A percentile compares a stretch with the other conserved stretches of the same genome.
Conservation (phyloP, 441 rosid genomes). For the Omphalea diandra region DNA sequence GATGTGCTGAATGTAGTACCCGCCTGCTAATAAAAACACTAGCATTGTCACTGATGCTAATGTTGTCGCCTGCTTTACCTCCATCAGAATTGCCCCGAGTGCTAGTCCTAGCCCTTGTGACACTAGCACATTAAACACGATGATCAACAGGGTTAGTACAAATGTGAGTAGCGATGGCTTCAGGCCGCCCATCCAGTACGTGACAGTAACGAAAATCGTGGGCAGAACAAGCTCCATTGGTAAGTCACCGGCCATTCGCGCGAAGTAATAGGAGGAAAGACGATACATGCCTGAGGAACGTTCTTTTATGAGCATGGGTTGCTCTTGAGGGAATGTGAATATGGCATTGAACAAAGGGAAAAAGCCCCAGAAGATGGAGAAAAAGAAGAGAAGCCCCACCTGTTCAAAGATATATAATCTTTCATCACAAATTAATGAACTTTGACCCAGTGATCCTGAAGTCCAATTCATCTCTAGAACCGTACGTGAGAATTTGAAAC, state of each 20-base stretch:
- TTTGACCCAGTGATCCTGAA: too few species aligned
- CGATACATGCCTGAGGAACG: slow-evolving; percentile 87
- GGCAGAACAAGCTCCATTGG: slow-evolving; percentile 97
- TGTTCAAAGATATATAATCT: slow-evolving; percentile 25
- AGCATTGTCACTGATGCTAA: slow-evolving; percentile 81
- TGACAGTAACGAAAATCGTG: slow-evolving; percentile 60
- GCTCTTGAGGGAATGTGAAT: slow-evolving; percentile 86
- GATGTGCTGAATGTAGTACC: slow-evolving; percentile 86
- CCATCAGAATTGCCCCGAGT: slow-evolving; percentile 80
- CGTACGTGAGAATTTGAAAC: background rate
- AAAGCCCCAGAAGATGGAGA: slow-evolving; percentile 93
- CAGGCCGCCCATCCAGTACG: slow-evolving; percentile 98
- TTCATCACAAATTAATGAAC: too few species aligned
- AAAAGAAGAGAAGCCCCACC: slow-evolving; percentile 90
- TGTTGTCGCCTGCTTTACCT: slow-evolving; percentile 75
- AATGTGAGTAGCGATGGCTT: slow-evolving; percentile 67
- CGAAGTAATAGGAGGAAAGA: slow-evolving; percentile 78
- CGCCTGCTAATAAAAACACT: slow-evolving; percentile 73
- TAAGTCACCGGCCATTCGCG: slow-evolving; percentile 72
- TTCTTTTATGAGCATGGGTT: slow-evolving; percentile 77
- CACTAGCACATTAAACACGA: slow-evolving; percentile 74
- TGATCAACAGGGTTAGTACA: slow-evolving; percentile 53
- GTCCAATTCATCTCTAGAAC: too few species aligned
- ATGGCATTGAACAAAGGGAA: slow-evolving; percentile 79
- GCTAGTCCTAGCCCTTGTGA: slow-evolving; percentile 88